These are phyloP conservation scores for Metschnikowia aberdeeniae DNA, from an alignment of 805 yeast species.

Conservation along the genomic window DNA sequence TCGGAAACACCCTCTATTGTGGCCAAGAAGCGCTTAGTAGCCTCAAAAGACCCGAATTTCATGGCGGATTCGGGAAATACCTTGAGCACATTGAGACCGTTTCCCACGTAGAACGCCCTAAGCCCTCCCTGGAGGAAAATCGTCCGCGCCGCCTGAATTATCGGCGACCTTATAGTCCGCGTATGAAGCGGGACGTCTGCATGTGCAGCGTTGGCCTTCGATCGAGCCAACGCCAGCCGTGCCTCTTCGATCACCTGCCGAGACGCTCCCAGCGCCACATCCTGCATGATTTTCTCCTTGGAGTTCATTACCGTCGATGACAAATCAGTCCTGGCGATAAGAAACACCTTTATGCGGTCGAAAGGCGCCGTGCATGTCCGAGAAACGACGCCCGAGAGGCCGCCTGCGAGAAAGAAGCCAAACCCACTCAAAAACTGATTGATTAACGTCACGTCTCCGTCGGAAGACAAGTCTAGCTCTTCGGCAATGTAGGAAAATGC, in stretches of 20 bases:
- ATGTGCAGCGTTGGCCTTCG: conserved; percentile 34
- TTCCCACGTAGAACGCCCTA: conserved; percentile 87
- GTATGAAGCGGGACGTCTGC: conserved; percentile 24
- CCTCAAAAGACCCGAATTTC: conserved; percentile 93
- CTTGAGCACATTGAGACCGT: conserved; percentile 87
- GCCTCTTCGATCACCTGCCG: conserved; percentile 35
- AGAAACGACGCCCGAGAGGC: conserved; percentile 90
- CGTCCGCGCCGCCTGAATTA: conserved; percentile 74
- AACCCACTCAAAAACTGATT: conserved; percentile 77
- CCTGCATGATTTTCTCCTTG: conserved; percentile 39
- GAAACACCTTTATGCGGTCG: conserved; percentile 88
- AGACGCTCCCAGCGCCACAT: conserved; percentile 34
- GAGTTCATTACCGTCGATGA: conserved; percentile 65
- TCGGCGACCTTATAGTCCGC: conserved; percentile 60
- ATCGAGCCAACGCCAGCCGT: conserved; percentile 25
- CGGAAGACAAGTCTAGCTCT: conserved; percentile 76
- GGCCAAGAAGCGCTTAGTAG: conserved; percentile 72
- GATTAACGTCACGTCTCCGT: conserved; percentile 86
- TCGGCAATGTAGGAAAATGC: conserved; percentile 80
- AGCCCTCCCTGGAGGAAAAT: conserved; percentile 88
- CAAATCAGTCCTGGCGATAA: conserved; percentile 85
- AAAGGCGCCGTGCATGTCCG: conserved; percentile 97
- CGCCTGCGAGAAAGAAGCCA: conserved; percentile 93
- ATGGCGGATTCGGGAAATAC: conserved; percentile 97
- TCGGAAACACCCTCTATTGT: conserved; percentile 71